These are phyloP conservation scores for Ganoderma sp. DNA, from an alignment of 1,284 basidiomycete species.

Conservation along the genomic window DNA sequence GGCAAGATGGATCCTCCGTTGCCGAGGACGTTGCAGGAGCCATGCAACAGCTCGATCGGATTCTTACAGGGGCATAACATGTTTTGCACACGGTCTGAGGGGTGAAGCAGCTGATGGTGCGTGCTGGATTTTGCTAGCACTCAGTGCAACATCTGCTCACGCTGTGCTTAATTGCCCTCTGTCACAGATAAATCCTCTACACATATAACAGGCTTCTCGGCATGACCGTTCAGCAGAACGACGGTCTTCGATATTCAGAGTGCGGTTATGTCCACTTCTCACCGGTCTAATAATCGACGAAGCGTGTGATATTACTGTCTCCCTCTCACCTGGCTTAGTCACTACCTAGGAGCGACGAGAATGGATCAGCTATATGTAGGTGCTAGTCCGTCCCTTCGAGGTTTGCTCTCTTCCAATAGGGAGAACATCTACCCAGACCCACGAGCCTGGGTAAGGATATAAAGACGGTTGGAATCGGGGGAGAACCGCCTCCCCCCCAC, in stretches of 20 bases:
- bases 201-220: background rate
- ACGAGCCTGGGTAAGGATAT: background rate
- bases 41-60: constrained; percentile 5
- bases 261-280: background rate
- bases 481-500: background rate
- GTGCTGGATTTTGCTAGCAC: background rate
- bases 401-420: constrained; percentile 2
- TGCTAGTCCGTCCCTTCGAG: background rate
- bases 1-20: constrained; percentile 13
- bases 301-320: background rate
- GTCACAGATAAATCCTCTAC: background rate
- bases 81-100: background rate
- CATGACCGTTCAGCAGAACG: background rate
- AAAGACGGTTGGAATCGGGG: background rate
- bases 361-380: background rate
- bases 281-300: background rate
- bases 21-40: constrained; percentile 14
- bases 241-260: background rate
- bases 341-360: background rate
- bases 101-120: background rate
- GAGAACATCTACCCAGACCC: background rate
- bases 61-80: constrained; percentile 1
- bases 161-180: background rate
- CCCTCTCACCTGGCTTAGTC: constrained; percentile 3
- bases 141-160: background rate